These are phyloP conservation scores for Oryza nivara DNA, from an alignment of 176 grass and related monocot genomes.

Conservation along the genomic window DNA sequence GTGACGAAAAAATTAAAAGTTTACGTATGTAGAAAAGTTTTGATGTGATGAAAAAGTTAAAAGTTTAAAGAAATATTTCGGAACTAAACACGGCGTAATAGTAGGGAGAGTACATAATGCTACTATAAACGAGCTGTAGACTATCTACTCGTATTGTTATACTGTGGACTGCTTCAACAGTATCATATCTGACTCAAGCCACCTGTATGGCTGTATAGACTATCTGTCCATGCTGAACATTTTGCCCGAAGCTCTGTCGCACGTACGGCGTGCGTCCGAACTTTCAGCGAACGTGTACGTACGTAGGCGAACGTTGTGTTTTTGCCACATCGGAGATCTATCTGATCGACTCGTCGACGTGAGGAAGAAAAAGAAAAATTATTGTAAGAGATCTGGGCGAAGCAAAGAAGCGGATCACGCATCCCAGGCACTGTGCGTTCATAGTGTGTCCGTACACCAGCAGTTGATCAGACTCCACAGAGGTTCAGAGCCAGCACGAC, in stretches of 20 bases:
- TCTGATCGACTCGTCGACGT: not conserved
- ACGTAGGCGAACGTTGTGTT: not conserved
- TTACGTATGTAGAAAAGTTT: too few species aligned
- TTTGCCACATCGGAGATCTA: slow-evolving; percentile 30
- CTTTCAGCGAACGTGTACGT: slow-evolving; percentile 1
- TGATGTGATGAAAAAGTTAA: too few species aligned
- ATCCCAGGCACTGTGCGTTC: not conserved
- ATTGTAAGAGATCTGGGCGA: not conserved
- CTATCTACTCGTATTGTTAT: too few species aligned
- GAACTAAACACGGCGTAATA: too few species aligned
- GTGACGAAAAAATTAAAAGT: too few species aligned
- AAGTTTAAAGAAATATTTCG: too few species aligned
- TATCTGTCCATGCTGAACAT: not conserved
- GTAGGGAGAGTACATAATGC: too few species aligned
- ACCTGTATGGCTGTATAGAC: not conserved
- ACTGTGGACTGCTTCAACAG: not conserved
- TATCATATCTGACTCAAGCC: not conserved
- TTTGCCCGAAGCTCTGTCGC: not conserved
- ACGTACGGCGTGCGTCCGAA: not conserved
- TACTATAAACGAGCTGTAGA: too few species aligned
- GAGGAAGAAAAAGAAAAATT: not conserved
- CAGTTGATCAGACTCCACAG: not conserved
- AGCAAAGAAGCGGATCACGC: not conserved
- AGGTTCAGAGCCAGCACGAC: slow-evolving; percentile 28
- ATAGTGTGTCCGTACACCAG: slow-evolving; percentile 28